phyloP scores from a whole-genome alignment of 2,329 filamentous ascomycete genomes.

The Beauveria pseudobassiana region DNA sequence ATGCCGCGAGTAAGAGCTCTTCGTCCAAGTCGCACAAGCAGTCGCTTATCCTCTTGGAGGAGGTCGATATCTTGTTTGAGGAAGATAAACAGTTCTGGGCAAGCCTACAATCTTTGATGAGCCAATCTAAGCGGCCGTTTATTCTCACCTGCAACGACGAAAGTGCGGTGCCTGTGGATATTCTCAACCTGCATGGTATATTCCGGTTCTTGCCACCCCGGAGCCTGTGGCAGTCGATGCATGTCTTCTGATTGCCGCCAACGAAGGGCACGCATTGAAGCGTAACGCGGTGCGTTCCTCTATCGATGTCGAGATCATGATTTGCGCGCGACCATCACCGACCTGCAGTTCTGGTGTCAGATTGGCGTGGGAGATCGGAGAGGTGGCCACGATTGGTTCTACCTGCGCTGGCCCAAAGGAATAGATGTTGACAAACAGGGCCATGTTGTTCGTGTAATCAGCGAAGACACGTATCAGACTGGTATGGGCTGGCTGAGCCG shows the following conservation, averaged over 20 bases:
- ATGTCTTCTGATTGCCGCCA: constrained; percentile 72
- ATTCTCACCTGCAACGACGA: constrained; percentile 95
- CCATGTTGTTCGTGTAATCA: constrained; percentile 68
- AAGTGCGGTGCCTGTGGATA: constrained; percentile 65
- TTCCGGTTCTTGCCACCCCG: constrained; percentile 67
- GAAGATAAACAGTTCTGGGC: constrained; percentile 95
- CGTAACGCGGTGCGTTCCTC: constrained; percentile 61
- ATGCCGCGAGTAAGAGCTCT: constrained; percentile 24
- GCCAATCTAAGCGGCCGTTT: constrained; percentile 82
- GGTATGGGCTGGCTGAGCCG: constrained; percentile 73
- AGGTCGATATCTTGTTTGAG: constrained; percentile 88
- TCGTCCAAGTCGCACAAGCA: constrained; percentile 65
- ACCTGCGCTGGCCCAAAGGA: constrained; percentile 66
- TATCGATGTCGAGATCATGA: constrained; percentile 65
- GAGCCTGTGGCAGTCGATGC: constrained; percentile 67
- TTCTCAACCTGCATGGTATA: constrained; percentile 75
- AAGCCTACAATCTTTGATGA: constrained; percentile 69
- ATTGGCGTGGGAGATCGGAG: constrained; percentile 86
- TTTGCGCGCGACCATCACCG: constrained; percentile 70
- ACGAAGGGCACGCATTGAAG: constrained; percentile 75
- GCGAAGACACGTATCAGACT: constrained; percentile 65
- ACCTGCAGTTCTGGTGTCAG: constrained; percentile 95
- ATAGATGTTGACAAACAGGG: constrained; percentile 61
- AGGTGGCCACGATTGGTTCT: constrained; percentile 85
- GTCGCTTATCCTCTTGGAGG: constrained; percentile 87